Evolutionary conservation across 2,329 filamentous ascomycete genomes (phyloP), one percentile per base, ranked within the genome.

Genomic region (Nemania sp.): DNA sequence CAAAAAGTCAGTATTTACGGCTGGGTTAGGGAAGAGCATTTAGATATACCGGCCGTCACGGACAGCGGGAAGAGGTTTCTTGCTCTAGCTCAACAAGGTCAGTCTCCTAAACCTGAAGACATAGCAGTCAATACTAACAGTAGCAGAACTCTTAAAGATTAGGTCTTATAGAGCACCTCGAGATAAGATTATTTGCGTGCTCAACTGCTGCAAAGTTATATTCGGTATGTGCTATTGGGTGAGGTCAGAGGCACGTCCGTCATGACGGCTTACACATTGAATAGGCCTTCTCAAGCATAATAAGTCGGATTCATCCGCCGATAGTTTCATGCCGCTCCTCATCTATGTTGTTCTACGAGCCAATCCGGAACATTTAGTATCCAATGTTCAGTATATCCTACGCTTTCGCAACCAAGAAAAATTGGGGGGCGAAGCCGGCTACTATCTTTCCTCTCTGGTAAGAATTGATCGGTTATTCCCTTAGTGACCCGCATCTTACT

Each of bases 131-230:
- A 65, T 61, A 84, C 69, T 67, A 49, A 69, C 52, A 3, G 11
- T 35, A n/a, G 20, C 77, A 93, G 96, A 99, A 80, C 85, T 99
- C 15, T 82, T 97, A 43, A 99, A 99, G 80, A 98, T 99, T 77
- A 97, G 95, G 77, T 96, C 93, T 8, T 99, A 99, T 78, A 89
- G 97, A 73, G 96, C 96, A n/a, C 96, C 96, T 3, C 86, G 96
- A 74, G 96, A 99, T 83, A 99, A 99, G 81, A 96, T 99, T 63
- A 98, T 99, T 57, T 99, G 96, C 79, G 93, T 98, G 53, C 83
- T 99, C 64, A 99, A 99, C 81, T 98, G 94, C 82, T 99, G 96
- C 88, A 99, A 99, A 81, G 97, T 99, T 70, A 98, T 99, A 71
- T 98, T 99, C 80, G 96, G 92, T 93, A 80, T 73, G 86, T 74